Evolutionary conservation across 345 rosid genomes (phyloP), one percentile per base, ranked within the genome.

Genomic region (Eucalyptus virginea): DNA sequence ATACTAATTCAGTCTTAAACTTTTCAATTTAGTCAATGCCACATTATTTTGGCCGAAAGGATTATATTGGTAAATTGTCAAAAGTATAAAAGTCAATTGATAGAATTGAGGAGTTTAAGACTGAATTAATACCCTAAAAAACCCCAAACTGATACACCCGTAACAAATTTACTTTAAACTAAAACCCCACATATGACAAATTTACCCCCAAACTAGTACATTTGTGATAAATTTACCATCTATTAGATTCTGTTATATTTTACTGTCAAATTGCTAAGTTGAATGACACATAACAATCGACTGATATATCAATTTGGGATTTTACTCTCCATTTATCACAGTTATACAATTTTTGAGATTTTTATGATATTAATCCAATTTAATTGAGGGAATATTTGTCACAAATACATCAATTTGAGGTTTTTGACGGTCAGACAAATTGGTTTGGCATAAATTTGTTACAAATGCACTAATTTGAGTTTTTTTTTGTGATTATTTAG

Each of bases 81-180:
- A 3, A 62, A 62, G 0, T 6, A 28, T 62, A 62, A 28, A 30
- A 30, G 8, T 62, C 4, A 0, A 62, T 62, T 62, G 17, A 30
- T 0, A 62, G 16, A 13, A 6, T 3, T 18, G 6, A 34, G 40
- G 2, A 5, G 1, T 17, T 34, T 34, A 67, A 4, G 0, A 67
- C 3, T 32, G 0, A 52, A 21, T 8, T 19, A 52, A 52, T 0
- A 52, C 56, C 24, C 1, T 19, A 52, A 19, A 17, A 19, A 52
- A 4, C 2, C 56, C 0, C 24, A 52, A 52, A 19, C 0, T 2
- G 0, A 52, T 19, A 19, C 2, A 3, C 0, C 0, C 24, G 11
- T 19, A 0, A 52, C 0, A 52, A 52, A 52, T 52, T 52, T 19
- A 52, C 9, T 19, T 8, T 0, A 52, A 52, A 19, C 4, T 52